Evolutionary conservation across 208 protist genomes (phyloP), one percentile per base, ranked within the genome.

Genomic region (Pavlovales sp.): DNA sequence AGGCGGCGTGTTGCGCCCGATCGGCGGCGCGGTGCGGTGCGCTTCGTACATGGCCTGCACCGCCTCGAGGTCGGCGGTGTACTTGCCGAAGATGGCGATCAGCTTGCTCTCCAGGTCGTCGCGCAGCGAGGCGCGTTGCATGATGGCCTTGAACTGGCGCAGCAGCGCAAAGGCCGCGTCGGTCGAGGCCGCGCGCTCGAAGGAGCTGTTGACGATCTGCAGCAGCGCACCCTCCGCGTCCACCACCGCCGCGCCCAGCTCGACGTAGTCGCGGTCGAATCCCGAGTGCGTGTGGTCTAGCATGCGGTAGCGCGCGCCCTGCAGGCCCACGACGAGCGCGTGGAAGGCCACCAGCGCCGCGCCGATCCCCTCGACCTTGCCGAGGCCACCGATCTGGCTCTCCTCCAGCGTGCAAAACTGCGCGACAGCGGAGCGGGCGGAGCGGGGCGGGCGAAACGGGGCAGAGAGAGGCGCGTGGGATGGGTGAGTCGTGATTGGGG

Each of bases 381-480:
- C 39, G 22, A 95, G 97, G 88, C 95, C 95, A 77, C 97, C 96
- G 84, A 98, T 94, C 89, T 96, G 93, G 91, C 96, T 96, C 77
- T 94, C 90, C 86, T 95, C 93, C 37, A 99, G 95, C 47, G 7
- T 7, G 11, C 44, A 20, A 20, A 57, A 57, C 44, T 57, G 44
- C 44, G 44, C 44, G 44, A 20, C 44, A 20, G 11, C 11, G 44
- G 11, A 20, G 44, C 44, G 20, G 11, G 44, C 11, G 11, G 44
- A 57, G 7, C 11, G 11, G 44, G 44, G 11, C 11, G 44, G 11
- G 44, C 44, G 44, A 7, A 20, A 20, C 44, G 44, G 7, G 44
- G 44, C 44, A 20, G 44, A 7, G 44, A 7, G 44, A 7, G 44
- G 44, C 44, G 44, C 44, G 44, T 20, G 11, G 44, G 44, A 7